Base-by-base conservation (phyloP, 106 monocot genomes). In the Ottelia alismoides region DNA sequence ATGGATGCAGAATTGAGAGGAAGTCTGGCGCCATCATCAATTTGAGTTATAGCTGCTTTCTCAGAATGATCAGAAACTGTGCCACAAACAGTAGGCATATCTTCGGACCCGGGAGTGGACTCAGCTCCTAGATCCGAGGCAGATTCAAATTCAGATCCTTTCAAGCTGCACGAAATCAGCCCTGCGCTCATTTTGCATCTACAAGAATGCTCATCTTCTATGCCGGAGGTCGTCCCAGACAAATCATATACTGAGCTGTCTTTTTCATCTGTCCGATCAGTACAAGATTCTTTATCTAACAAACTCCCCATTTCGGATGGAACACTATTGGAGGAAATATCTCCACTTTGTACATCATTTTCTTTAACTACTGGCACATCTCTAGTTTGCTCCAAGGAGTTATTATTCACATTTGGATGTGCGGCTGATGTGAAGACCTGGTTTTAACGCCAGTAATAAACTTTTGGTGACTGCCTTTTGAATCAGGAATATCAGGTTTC, bases 391-490 rank as follows among this genome's bases (percentile, higher is more conserved):
- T 56, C 58, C 32, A 12, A 45, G 30, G 31, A 18, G 20, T 47
- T 66, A 26, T 27, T 19, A 20, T 27, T 27, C 4, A 52, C 47
- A 16, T 70, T 2, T 58, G 68, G 56, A 60, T 40, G 17, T 62
- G 61, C 1, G 49, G 22, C 51, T 40, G 27, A 57, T 63, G 26
- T 29, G 40, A 31, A 31, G 71, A 57, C 20, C 14, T 30, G 63
- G 70, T 59, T 58, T 55, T 79, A 43, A 61, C 70, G 67, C 60
- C 76, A 20, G 64, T 31, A 24, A 47, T 25, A 60, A 25, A 7
- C 54, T 76, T 82, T 28, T 73, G 75, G 52, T 70, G 47, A 72
- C 65, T 65, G 27, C 61, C 45, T 49, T 84, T 80, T 40, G 59
- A 27, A 22, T 70, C 75, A n/a, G 50, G 22, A 65, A 31, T 57